A percentile compares a stretch with the other conserved stretches of the same genome.
These are phyloP conservation scores for Pachysandra terminalis DNA, from an alignment of 164 flowering plant species.

Conservation along the genomic window DNA sequence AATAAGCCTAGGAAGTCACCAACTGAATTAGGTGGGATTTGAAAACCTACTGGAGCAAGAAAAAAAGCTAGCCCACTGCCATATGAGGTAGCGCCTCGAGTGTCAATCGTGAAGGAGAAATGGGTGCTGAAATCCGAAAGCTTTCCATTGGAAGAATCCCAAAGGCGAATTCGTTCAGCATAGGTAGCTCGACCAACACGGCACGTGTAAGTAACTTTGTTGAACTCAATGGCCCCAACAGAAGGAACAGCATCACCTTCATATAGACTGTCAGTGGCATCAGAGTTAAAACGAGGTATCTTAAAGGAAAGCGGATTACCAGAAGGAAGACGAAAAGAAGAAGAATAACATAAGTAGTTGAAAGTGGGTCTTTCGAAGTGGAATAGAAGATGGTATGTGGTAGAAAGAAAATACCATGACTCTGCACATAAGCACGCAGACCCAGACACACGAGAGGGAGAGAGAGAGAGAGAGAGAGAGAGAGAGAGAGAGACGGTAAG, in stretches of 20 bases:
- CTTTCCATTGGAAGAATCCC: constrained; percentile 21
- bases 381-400: neutral
- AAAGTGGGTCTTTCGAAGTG: neutral
- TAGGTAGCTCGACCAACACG: constrained; percentile 24
- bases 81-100: neutral
- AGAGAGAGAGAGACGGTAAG: too few relatives aligned
- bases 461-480: too few relatives aligned
- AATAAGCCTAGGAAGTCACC: constrained; percentile 28
- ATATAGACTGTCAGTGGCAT: constrained; percentile 11
- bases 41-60: constrained; percentile 22
- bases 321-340: neutral
- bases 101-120: constrained; percentile 25
- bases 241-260: constrained; percentile 32
- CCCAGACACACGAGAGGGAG: too few relatives aligned
- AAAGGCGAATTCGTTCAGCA: constrained; percentile 19
- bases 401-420: neutral
- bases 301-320: constrained; percentile 20
- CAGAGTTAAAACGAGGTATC: constrained; percentile 18
- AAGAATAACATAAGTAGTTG: neutral
- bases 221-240: constrained; percentile 23
- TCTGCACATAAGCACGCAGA: too few relatives aligned
- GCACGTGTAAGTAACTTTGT: neutral
- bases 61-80: constrained; percentile 31
- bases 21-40: constrained; percentile 23
- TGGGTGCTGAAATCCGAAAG: constrained; percentile 34